Percentiles rank a stretch among this genome's conserved stretches.
These are phyloP conservation scores for Penicillium silybi DNA, from an alignment of 495 filamentous ascomycete species.

Conservation along the genomic window DNA sequence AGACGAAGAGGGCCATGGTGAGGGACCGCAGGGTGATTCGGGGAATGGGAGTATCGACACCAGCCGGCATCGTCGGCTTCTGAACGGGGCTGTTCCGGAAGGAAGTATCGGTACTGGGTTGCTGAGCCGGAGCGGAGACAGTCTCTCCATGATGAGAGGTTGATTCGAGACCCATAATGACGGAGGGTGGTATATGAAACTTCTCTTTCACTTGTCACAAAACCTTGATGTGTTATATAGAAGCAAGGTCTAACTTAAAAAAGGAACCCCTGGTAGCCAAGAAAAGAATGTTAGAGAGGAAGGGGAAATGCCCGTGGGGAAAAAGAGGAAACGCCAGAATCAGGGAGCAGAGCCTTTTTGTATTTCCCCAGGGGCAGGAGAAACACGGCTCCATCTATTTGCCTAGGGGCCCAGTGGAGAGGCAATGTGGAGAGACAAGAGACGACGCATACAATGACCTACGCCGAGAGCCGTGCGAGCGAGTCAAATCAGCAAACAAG, in stretches of 20 bases:
- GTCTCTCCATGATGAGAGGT: conserved; percentile 36
- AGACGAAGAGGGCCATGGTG: conserved; percentile 52
- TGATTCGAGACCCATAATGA: conserved; percentile 34
- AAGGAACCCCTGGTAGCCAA: not conserved
- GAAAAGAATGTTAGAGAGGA: not conserved
- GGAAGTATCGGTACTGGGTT: conserved; percentile 21
- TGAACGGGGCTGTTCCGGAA: conserved; percentile 22
- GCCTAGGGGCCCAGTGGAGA: conserved; percentile 15
- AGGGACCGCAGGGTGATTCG: conserved; percentile 42
- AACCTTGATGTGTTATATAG: not conserved
- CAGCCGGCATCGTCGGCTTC: conserved; percentile 22
- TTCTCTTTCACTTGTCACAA: not conserved
- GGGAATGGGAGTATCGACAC: conserved; percentile 39
- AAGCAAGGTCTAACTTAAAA: not conserved
- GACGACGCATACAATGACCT: conserved; percentile 6
- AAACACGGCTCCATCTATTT: not conserved
- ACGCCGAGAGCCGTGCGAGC: conserved; percentile 3
- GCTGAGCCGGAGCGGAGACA: conserved; percentile 28
- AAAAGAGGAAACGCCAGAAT: conserved; percentile 1
- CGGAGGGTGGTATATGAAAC: not conserved
- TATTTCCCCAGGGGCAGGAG: conserved; percentile 5
- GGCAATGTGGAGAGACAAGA: conserved; percentile 18
- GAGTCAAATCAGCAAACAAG: conserved; percentile 1
- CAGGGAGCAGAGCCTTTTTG: conserved; percentile 19
- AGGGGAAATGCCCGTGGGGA: conserved; percentile 15